Base-by-base conservation (phyloP, 352 stramenopile species). In the Globisporangium alternatum region DNA sequence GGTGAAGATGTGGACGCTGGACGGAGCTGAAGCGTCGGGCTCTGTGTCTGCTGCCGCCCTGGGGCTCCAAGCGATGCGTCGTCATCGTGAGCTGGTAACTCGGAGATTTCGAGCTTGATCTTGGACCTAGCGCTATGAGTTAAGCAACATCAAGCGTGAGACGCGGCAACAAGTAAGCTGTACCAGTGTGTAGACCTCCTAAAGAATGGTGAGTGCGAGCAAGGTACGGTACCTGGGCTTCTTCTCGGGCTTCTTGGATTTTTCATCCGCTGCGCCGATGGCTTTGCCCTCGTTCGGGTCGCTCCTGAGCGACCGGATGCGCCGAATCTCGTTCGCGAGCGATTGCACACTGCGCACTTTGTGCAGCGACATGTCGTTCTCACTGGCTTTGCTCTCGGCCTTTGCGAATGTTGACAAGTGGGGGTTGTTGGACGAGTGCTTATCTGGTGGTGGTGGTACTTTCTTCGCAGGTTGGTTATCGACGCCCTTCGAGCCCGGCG, bases 291-390 rank as follows among this genome's bases (percentile, higher is more conserved):
- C 70, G 12, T 74, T 68, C 4, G 33, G 28, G 33, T 90, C 82
- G 0, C 41, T 72, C 5, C 77, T 71, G 61, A 87, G 72, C 1
- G 85, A 94, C 30, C 83, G 73, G 47, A 94, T 90, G 15, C 83
- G 81, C 0, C 85, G 69, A 47, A 94, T 92, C 56, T 94, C 85
- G 67, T 90, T 90, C 22, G 85, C 85, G 17, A 94, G 64, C 17
- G 83, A 90, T 64, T 94, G 83, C 28, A 94, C 85, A 30, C 83
- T 94, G n/a, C 78, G 74, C 15, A 90, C 78, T 62, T 82, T 81
- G 57, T 89, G 80, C 10, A 91, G 59, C 2, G 77, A 79, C 19
- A 67, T 56, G 52, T 69, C 72, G 1, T 60, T 67, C 6, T 7
- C 30, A 35, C 13, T 41, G 25, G 25, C 61, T 61, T 89, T 90